phyloP scores from a whole-genome alignment of 495 filamentous ascomycete genomes.

The Aspergillus coremiiformis region DNA sequence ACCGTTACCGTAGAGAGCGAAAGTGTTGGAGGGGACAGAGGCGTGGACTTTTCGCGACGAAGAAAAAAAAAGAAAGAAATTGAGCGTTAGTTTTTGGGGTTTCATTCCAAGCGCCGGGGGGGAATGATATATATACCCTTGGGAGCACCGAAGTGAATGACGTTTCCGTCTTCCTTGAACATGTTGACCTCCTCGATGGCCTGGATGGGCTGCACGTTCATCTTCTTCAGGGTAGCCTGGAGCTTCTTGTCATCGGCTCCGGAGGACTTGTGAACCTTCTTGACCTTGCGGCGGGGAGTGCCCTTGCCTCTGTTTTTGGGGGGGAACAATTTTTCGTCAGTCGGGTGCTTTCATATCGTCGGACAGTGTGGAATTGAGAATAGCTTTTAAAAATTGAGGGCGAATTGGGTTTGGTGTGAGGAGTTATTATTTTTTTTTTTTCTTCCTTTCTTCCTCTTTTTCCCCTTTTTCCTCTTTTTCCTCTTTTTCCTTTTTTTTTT shows the following conservation, averaged over 20 bases:
- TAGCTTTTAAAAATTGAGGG: not conserved
- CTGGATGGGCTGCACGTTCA: slow-evolving; percentile 95
- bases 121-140: slow-evolving; percentile 60
- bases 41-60: slow-evolving; percentile 74
- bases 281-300: slow-evolving; percentile 93
- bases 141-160: slow-evolving; percentile 96
- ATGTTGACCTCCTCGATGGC: slow-evolving; percentile 99
- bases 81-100: too few species aligned
- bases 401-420: not conserved
- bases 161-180: slow-evolving; percentile 99
- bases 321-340: slow-evolving; percentile 5
- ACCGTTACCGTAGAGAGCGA: slow-evolving; percentile 97
- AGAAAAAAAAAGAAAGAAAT: too few species aligned
- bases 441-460: not conserved
- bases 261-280: slow-evolving; percentile 88
- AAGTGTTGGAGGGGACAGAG: slow-evolving; percentile 92
- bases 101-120: not conserved
- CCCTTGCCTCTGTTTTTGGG: slow-evolving; percentile 77
- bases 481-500: not conserved
- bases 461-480: too few species aligned
- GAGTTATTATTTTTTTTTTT: not conserved
- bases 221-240: slow-evolving; percentile 87
- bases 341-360: not conserved
- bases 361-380: not conserved
- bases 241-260: slow-evolving; percentile 99